Percentiles rank a stretch among this genome's conserved stretches.
These are phyloP conservation scores for Guillardia theta DNA, from an alignment of 78 protist species.

Conservation along the genomic window DNA sequence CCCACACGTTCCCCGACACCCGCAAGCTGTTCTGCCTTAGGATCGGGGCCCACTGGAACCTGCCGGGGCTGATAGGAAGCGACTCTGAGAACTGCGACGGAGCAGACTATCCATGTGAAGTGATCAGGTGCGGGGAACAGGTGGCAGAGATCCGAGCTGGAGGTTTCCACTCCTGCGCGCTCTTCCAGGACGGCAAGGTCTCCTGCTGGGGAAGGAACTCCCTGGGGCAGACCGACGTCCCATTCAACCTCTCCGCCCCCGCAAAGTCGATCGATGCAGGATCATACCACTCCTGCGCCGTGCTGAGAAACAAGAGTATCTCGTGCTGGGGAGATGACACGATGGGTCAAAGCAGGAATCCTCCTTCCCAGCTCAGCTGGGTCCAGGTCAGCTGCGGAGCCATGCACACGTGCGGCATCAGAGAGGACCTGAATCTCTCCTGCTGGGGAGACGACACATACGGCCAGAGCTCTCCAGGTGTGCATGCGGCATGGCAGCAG, in stretches of 20 bases:
- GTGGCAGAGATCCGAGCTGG: not conserved
- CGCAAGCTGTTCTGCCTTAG: not conserved
- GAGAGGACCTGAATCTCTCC: not conserved
- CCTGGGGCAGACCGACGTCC: not conserved
- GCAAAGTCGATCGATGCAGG: not conserved
- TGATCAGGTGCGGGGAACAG: not conserved
- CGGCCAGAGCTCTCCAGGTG: not conserved
- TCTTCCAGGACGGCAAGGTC: not conserved
- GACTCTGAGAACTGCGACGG: too few species aligned
- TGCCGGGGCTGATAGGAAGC: too few species aligned
- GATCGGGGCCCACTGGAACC: not conserved
- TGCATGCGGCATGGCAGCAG: not conserved
- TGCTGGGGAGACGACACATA: not conserved
- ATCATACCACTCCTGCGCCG: slow-evolving; percentile 29
- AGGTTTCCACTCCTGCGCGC: not conserved
- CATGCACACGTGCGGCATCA: not conserved
- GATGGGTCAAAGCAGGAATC: not conserved
- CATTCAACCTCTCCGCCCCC: not conserved
- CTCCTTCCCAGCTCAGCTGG: not conserved
- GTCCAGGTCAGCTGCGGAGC: not conserved
- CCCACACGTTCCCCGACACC: not conserved
- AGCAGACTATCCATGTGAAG: not conserved
- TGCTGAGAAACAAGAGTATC: not conserved
- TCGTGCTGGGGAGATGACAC: not conserved
- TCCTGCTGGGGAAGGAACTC: not conserved